Conservation (phyloP, 2,329 filamentous ascomycete species). For the Plenodomus biglobosus region DNA sequence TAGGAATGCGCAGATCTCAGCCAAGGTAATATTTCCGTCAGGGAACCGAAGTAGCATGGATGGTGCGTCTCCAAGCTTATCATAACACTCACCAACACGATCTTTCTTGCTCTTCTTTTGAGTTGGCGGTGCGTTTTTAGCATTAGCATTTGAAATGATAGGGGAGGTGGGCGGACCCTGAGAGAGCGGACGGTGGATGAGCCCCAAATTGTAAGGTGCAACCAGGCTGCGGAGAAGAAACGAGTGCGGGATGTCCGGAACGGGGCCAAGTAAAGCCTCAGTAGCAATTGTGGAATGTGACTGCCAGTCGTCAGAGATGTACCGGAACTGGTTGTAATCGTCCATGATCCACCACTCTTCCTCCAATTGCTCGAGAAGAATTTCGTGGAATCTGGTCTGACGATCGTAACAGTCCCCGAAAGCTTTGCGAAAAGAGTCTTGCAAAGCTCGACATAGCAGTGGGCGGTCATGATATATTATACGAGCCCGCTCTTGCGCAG, state of each 20-base stretch:
- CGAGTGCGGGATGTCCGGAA: no score
- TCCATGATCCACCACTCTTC: slow-evolving; percentile 7
- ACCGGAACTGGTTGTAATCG: slow-evolving; percentile 17
- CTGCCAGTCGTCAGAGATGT: not conserved
- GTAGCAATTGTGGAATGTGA: not conserved
- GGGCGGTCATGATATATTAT: slow-evolving; percentile 3
- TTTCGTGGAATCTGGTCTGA: not conserved
- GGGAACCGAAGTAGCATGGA: slow-evolving; percentile 20
- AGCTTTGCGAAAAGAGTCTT: not conserved
- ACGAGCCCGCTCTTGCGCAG: slow-evolving; percentile 1
- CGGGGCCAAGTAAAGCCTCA: not conserved
- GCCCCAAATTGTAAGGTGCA: no score
- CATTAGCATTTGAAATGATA: no score
- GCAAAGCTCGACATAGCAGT: slow-evolving; percentile 5
- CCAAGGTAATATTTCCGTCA: slow-evolving; percentile 25
- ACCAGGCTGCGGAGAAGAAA: no score
- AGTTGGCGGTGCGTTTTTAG: no score
- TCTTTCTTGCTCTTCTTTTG: no score
- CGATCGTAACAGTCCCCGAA: slow-evolving; percentile 3
- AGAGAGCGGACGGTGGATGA: no score
- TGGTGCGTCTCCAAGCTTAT: slow-evolving; percentile 22
- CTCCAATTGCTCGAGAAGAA: slow-evolving; percentile 4
- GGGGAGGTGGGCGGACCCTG: no score
- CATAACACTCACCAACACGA: slow-evolving; percentile 5
- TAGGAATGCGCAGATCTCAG: slow-evolving; percentile 28